Percentiles rank a stretch among this genome's conserved stretches.
Evolutionary conservation across 805 yeast species (phyloP).

Genomic region (Pichia rugopelliculosa): DNA sequence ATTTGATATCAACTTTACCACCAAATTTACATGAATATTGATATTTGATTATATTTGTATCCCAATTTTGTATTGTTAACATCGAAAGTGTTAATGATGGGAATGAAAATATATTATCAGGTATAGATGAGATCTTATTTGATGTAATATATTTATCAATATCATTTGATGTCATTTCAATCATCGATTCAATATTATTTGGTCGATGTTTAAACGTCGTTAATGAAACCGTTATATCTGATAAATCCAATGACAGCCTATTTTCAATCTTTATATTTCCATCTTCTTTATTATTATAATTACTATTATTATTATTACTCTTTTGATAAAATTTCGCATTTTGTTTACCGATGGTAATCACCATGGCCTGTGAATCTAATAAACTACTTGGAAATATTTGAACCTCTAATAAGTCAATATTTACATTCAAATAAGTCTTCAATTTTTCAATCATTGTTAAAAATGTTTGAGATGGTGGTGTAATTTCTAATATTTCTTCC

Average conservation of each 20-base stretch:
- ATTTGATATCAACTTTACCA: conserved; percentile 82
- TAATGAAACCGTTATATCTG: conserved; percentile 59
- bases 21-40: conserved; percentile 68
- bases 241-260: conserved; percentile 51
- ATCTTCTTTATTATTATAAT: conserved; percentile 30
- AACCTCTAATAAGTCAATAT: conserved; percentile 45
- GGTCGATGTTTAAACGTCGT: conserved; percentile 48
- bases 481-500: neutral
- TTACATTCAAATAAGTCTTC: conserved; percentile 61
- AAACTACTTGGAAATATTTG: conserved; percentile 81
- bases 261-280: conserved; percentile 43
- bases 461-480: conserved; percentile 16
- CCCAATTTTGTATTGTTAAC: conserved; percentile 60
- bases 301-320: neutral
- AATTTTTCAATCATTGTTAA: conserved; percentile 34
- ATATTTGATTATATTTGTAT: conserved; percentile 53
- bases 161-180: conserved; percentile 24
- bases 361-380: conserved; percentile 68
- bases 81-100: conserved; percentile 71
- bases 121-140: conserved; percentile 52
- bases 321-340: conserved; percentile 45
- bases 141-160: conserved; percentile 46
- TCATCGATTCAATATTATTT: conserved; percentile 35
- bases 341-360: conserved; percentile 48
- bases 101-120: conserved; percentile 73